phyloP scores from a whole-genome alignment of 768 basidiomycete genomes.

The Termitomyces sp. region DNA sequence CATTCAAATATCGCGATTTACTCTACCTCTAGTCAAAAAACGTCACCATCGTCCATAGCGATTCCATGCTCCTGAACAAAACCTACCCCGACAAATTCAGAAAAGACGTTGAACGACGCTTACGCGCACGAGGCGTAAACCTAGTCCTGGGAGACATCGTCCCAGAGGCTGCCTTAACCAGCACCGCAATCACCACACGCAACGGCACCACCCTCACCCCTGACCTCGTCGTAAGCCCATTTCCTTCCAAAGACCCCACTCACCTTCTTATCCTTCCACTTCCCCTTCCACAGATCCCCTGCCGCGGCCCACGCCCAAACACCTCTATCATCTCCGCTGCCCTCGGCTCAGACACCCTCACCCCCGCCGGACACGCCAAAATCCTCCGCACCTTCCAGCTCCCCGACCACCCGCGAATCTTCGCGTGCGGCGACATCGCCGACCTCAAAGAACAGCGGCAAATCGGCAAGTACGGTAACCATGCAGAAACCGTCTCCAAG shows the following conservation, averaged over 20 bases:
- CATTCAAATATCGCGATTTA: not conserved
- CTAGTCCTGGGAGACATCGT: conserved; percentile 53
- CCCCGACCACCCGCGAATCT: conserved; percentile 47
- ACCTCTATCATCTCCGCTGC: conserved; percentile 48
- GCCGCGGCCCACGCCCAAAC: conserved; percentile 43
- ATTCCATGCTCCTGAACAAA: conserved; percentile 49
- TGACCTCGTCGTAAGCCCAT: conserved; percentile 54
- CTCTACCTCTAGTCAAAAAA: conserved; percentile 38
- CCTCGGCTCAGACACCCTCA: conserved; percentile 37
- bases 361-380: conserved; percentile 40
- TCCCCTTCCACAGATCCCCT: conserved; percentile 28
- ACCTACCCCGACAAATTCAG: conserved; percentile 57
- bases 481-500: conserved; percentile 42
- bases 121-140: conserved; percentile 45
- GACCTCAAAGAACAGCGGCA: conserved; percentile 66
- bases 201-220: conserved; percentile 47
- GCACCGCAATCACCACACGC: conserved; percentile 47
- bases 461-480: conserved; percentile 40
- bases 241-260: not conserved
- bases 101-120: conserved; percentile 38
- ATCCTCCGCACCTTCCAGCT: conserved; percentile 61
- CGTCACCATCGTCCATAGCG: conserved; percentile 63
- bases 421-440: conserved; percentile 65
- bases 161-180: conserved; percentile 32
- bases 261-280: not conserved